Base-by-base conservation (phyloP, 1,284 basidiomycete genomes). In the Tylopilus sp. region DNA sequence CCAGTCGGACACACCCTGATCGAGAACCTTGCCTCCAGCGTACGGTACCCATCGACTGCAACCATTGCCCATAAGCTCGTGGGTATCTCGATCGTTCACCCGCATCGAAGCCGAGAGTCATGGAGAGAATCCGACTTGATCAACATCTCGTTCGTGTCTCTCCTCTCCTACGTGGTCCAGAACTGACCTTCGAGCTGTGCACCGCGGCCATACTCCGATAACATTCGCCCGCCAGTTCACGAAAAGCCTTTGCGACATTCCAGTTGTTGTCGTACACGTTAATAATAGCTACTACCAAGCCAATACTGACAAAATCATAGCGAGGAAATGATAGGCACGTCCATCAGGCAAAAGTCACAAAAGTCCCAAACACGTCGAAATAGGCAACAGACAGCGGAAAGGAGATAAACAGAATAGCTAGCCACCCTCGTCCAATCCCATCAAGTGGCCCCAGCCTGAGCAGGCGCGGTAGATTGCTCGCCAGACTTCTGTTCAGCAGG, bases 1-100 rank as follows among this genome's bases (percentile, higher is more conserved):
- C 67, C 97, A 97, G 67, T 94, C 95, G 0, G 96, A 98, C 59
- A 63, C 74, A 3, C 74, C 3, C 75, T 98, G n/a, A 67, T 97
- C 38, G 75, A 88, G 3, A 97, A 97, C 63, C 75, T 98, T 37
- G 59, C 69, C 13, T 67, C 76, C 51, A 98, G 98, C 63, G 78
- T 91, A 0, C 61, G 71, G 4, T 56, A 65, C n/a, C n/a, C n/a
- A 35, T 48, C 43, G 30, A 23, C 33, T 31, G 25, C n/a, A 40
- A 25, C 33, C 23, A 43, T 18, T 28, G 13, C 19, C 29, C 18
- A 13, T 41, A 75, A 78, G 16, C 68, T 84, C 2, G 73, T 85
- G 0, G 57, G 74, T 2, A 64, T 73, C 1, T 70, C 97, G 16
- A 62, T 87, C 0, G 66, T 68, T 1, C 54, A 67, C 7, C 61